These are phyloP conservation scores for Trichoderma asperelloides DNA, from an alignment of 495 filamentous ascomycete species.

Conservation along the genomic window DNA sequence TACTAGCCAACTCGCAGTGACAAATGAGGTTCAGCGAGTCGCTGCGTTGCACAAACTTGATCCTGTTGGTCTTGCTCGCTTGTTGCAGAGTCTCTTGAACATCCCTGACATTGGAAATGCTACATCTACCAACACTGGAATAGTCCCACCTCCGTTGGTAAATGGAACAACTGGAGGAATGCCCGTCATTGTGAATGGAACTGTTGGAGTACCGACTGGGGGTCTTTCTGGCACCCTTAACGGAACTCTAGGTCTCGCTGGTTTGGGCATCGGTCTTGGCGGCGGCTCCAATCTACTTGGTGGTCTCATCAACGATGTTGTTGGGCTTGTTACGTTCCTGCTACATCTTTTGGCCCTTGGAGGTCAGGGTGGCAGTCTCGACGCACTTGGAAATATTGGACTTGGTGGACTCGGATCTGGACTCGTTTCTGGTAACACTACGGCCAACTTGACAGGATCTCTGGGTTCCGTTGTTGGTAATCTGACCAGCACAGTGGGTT, in stretches of 20 bases:
- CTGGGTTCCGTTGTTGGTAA: background rate
- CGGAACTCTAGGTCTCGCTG: background rate
- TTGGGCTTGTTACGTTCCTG: too few relatives aligned
- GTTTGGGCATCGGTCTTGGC: too few relatives aligned
- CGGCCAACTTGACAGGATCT: background rate
- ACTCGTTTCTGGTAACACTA: background rate
- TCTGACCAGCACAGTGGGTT: background rate
- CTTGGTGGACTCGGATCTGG: background rate
- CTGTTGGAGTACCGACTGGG: background rate
- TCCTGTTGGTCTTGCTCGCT: background rate
- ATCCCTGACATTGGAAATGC: background rate
- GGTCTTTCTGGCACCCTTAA: background rate
- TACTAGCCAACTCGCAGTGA: background rate
- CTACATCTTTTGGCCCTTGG: background rate
- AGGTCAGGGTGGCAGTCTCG: background rate
- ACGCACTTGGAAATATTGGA: background rate
- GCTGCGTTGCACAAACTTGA: background rate
- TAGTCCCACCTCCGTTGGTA: too few relatives aligned
- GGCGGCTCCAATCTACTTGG: too few relatives aligned
- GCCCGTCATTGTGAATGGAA: background rate
- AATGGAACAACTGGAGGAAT: background rate
- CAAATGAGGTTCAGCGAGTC: background rate
- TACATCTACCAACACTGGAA: background rate
- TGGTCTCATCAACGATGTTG: too few relatives aligned
- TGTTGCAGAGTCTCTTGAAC: background rate